A percentile compares a stretch with the other conserved stretches of the same genome.
Conservation (phyloP, 345 rosid species). For the Brassica nigra region DNA sequence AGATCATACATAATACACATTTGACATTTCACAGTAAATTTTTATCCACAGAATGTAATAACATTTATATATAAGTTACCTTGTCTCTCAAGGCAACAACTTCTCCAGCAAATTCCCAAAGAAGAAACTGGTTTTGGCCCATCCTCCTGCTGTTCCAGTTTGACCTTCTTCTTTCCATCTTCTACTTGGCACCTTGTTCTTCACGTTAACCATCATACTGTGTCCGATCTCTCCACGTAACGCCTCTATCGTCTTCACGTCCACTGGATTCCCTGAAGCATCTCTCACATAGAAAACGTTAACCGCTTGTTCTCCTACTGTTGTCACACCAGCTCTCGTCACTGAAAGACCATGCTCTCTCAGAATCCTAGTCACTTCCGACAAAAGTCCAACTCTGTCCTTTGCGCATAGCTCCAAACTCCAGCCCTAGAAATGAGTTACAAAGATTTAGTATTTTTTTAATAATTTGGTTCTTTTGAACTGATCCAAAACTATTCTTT, state of each 20-base stretch:
- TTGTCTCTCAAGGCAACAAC: slow-evolving; percentile 61
- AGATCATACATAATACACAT: slow-evolving; percentile 29
- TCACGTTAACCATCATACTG: slow-evolving; percentile 76
- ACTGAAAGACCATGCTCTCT: slow-evolving; percentile 85
- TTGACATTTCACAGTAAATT: slow-evolving; percentile 31
- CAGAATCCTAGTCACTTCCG: slow-evolving; percentile 83
- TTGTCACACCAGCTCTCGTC: slow-evolving; percentile 81
- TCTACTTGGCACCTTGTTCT: slow-evolving; percentile 55
- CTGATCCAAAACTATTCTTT: no score
- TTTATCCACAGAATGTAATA: slow-evolving; percentile 28
- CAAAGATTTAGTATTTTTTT: no score
- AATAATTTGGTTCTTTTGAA: no score
- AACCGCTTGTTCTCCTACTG: slow-evolving; percentile 81
- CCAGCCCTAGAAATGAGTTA: slow-evolving; percentile 57
- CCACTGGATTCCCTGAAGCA: slow-evolving; percentile 86
- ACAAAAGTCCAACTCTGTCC: slow-evolving; percentile 81
- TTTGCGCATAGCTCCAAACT: slow-evolving; percentile 85
- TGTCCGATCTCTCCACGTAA: slow-evolving; percentile 83
- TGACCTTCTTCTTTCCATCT: slow-evolving; percentile 48
- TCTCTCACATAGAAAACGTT: slow-evolving; percentile 86
- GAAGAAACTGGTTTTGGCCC: slow-evolving; percentile 87
- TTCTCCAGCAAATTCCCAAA: slow-evolving; percentile 82
- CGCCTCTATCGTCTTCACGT: slow-evolving; percentile 73
- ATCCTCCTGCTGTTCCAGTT: slow-evolving; percentile 65
- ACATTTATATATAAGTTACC: background rate